Evolutionary conservation across 2,329 filamentous ascomycete species (phyloP), one percentile per base, ranked within the genome.

Genomic region (Aspergillus carbonarius): DNA sequence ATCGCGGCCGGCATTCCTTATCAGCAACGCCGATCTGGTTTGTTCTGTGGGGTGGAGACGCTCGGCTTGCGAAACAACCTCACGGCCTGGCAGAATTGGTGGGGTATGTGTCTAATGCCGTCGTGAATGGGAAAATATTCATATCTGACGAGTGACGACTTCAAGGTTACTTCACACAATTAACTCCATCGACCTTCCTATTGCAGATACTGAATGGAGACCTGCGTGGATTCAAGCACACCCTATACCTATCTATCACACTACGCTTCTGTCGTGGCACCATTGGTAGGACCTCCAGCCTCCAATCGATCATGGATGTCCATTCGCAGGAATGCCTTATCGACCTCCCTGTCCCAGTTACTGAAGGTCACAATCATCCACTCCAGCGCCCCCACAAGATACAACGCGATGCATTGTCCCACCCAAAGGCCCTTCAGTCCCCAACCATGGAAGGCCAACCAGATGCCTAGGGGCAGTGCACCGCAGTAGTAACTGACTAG

Each of bases 381-480:
- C 71, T 96, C 90, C 10, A 90, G 71, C 1, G 82, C 79, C 2
- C 92, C 92, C 0, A 96, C 92, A 20, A 95, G 78, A 70, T 92
- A 96, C 32, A 96, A 74, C 0, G 90, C 90, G 60, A 91, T 86
- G 68, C 90, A 93, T 70, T 93, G 90, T 15, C 91, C 92, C 34
- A 95, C 79, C 92, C 92, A 96, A 15, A 96, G 76, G 0, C 92
- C 92, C 17, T 82, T 81, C 1, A 96, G 77, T 0, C 91, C 91
- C 91, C 91, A 95, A 17, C 91, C 91, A 69, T 95, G 85, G 67
- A 95, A 95, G 1, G 92, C 91, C 30, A 96, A 84, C 76, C 85
- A 95, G 55, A 96, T 90, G 0, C 92, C 91, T n/a, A 88, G 78
- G 0, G 92, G 92, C 56, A 96, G 73, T 0, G 91, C 91, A 58